These are phyloP conservation scores for Colletotrichum aenigma DNA, from an alignment of 2,329 filamentous ascomycete species.

Conservation along the genomic window DNA sequence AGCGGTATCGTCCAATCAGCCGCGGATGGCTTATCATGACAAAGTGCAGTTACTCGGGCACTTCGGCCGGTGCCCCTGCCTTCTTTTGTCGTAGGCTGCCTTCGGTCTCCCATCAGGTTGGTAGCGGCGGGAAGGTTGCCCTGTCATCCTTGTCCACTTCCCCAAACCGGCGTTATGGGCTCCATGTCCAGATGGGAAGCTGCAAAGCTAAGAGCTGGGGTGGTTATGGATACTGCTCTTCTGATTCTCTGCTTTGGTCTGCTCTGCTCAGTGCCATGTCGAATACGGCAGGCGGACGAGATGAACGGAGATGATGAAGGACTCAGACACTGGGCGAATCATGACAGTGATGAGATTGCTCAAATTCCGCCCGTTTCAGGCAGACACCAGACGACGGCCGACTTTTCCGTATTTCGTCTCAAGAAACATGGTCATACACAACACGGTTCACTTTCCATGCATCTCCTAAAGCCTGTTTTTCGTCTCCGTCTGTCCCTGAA, in stretches of 20 bases:
- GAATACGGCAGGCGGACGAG: not conserved
- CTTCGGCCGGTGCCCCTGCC: not conserved
- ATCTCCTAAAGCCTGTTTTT: not conserved
- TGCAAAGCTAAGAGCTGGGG: not conserved
- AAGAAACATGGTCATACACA: not conserved
- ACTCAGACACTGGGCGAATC: not conserved
- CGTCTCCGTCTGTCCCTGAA: not conserved
- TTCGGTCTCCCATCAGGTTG: constrained; percentile 10
- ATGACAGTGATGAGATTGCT: not conserved
- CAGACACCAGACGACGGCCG: constrained; percentile 8
- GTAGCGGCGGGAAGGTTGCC: constrained; percentile 8
- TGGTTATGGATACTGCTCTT: not conserved
- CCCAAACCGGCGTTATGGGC: not conserved
- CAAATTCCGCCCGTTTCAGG: constrained; percentile 12
- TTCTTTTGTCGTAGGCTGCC: not conserved
- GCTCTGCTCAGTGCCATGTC: not conserved
- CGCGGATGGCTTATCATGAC: constrained; percentile 5
- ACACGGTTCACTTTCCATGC: not conserved
- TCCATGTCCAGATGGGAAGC: not conserved
- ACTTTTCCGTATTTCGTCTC: not conserved
- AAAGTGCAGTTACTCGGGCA: constrained; percentile 4
- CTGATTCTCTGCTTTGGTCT: not conserved
- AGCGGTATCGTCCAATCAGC: constrained; percentile 8
- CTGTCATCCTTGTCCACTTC: not conserved
- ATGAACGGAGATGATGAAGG: not conserved